Evolutionary conservation across 257 asterid species (phyloP), one percentile per base, ranked within the genome.

Genomic region (Marsdenia floribunda): DNA sequence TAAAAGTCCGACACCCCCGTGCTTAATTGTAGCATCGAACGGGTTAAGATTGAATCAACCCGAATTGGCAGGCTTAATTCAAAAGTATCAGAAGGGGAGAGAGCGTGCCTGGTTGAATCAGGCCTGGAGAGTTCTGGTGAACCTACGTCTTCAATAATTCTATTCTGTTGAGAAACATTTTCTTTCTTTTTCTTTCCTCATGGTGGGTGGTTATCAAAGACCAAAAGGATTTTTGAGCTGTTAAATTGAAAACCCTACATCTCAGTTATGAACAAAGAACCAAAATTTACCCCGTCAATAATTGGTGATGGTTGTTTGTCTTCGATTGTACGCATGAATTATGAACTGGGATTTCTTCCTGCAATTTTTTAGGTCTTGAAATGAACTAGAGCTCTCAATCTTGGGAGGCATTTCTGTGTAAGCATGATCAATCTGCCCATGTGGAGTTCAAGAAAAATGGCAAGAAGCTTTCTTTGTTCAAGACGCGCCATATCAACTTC

Each of bases 401-500:
- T 14, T n/a, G 73, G 15, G 50, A 42, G 21, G 42, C 50, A 21
- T 65, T 35, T 29, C n/a, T 14, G 3, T 38, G 21, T 40, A 29
- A 21, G 38, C 13, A 2, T 14, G 55, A 15, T 3, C 66, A 12
- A 46, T 68, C 52, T 19, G 4, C 52, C 13, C 7, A 3, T 38
- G 11, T 15, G 52, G 50, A 16, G 26, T 38, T 66, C 16, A 66
- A 21, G 76, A 11, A 60, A 35, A 49, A 83, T 74, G 84, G 79
- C 60, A 37, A 77, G 47, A n/a, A 74, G 65, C 9, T 44, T 80
- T 19, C 59, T 76, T 73, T 68, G 76, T 73, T 75, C 70, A 60
- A 88, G 83, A 59, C 88, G 95, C 54, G 81, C 82, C 22, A 84
- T 93, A 74, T 89, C 80, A 66, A 88, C 91, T 26, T 78, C 86